Evolutionary conservation across 1,284 basidiomycete species (phyloP), one percentile per base, ranked within the genome.

Genomic region (Boletus semigastroideus): DNA sequence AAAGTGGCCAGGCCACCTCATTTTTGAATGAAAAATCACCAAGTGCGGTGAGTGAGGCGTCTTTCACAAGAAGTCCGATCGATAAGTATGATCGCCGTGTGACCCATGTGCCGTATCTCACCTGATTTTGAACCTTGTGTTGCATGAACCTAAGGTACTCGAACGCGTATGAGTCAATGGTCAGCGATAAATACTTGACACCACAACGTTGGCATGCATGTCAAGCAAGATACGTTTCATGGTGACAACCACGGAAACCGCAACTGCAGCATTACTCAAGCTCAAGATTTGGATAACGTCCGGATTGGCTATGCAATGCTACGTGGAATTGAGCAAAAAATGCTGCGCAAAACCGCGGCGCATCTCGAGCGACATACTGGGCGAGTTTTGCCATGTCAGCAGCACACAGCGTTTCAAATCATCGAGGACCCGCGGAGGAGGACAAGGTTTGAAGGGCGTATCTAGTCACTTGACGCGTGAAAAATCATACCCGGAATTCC

Each of bases 21-120:
- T 49, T 53, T 60, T 43, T 40, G 52, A 63, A 61, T 63, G 60
- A 67, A 63, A 64, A 55, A 65, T 60, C 46, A 41, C 60, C 63
- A 47, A 52, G 48, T 55, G 47, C 28, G 51, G 62, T 42, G 56
- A 47, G 54, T 46, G 46, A 30, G 43, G 36, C 51, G 43, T 28
- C 46, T 53, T 41, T 53, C 48, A 65, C 54, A 48, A 52, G 46
- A 58, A 53, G 46, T 46, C 45, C 54, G 55, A 54, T 59, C 44
- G 54, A 52, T 57, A 42, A 43, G 27, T 31, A 55, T 59, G 60
- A 68, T 68, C 66, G 51, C 66, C 62, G 62, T 44, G 48, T 50
- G 38, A 38, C 13, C 37, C 47, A 36, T 37, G 36, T 54, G 46
- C 49, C 53, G 47, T 58, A 55, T 49, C 46, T 52, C 47, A 19